Evolutionary conservation across 2,329 filamentous ascomycete species (phyloP), one percentile per base, ranked within the genome.

Genomic region (Emergomyces orientalis): DNA sequence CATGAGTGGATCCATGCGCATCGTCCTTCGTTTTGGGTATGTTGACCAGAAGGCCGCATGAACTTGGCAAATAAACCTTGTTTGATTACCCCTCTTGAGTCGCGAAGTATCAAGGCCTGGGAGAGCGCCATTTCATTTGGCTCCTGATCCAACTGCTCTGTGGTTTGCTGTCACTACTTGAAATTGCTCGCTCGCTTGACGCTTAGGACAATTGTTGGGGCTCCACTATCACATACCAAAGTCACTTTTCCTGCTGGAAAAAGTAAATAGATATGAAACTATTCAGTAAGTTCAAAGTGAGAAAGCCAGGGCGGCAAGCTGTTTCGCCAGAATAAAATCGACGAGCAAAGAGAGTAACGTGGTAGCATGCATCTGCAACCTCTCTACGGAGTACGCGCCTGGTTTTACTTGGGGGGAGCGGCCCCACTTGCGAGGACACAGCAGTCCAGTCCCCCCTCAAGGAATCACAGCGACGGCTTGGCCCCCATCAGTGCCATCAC

Each of bases 341-440:
- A 11, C 54, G 14, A 39, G 54, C 30, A 25, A 39, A 39, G 8
- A 34, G 5, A 3, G 30, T 34, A 56, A 39, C n/a, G 54, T 39
- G n/a, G 52, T 11, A 55, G 52, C 3, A 59, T 41, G 9, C 22
- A 37, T 27, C 30, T 27, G 43, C 58, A 60, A 34, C 25, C 19
- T 52, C 13, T n/a, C n/a, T n/a, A n/a, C n/a, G n/a, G n/a, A n/a
- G n/a, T 63, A 63, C 61, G 61, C 55, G 61, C 61, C 56, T 39
- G 17, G 57, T 22, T 22, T 22, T 34, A 17, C 6, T 27, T 2
- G 34, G 34, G 13, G 14, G 14, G n/a, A 41, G 27, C 13, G 32
- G 58, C 27, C 25, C 41, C 41, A 51, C 41, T 27, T 2, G 41
- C 25, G 3, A 58, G 39, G 60, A n/a, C 19, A 49, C 41, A 41